These are phyloP conservation scores for Rhododendron griersonianum DNA, from an alignment of 148 eudicot genomes.

Conservation along the genomic window DNA sequence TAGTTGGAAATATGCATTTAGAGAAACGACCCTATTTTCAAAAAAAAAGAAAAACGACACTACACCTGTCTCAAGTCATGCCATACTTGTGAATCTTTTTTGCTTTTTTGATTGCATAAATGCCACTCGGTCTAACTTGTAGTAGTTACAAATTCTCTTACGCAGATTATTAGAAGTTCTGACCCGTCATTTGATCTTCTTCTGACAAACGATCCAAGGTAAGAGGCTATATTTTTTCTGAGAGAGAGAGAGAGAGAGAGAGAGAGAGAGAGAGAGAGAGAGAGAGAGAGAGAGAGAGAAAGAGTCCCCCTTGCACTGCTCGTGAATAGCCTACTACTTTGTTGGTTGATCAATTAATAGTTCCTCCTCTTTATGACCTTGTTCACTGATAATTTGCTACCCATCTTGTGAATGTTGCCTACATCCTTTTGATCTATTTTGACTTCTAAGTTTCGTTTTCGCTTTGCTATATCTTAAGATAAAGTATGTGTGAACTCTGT, in stretches of 20 bases:
- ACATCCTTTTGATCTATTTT: neutral
- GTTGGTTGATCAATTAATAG: conserved; percentile 39
- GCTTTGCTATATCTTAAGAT: neutral
- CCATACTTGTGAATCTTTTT: conserved; percentile 28
- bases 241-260: conserved; percentile 6
- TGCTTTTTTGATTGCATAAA: neutral
- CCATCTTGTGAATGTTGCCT: conserved; percentile 19
- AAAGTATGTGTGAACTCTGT: neutral
- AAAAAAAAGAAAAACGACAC: neutral
- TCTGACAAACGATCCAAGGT: conserved; percentile 19
- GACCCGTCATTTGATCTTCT: conserved; percentile 2
- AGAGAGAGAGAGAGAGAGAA: conserved; percentile 6
- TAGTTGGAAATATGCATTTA: conserved; percentile 5
- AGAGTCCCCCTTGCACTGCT: conserved; percentile 9
- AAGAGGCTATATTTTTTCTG: neutral
- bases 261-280: neutral
- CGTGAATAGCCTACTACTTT: conserved; percentile 39
- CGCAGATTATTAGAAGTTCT: conserved; percentile 26
- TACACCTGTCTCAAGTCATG: conserved; percentile 23
- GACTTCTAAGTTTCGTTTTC: neutral
- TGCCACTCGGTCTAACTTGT: neutral
- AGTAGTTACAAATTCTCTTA: neutral
- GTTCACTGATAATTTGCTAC: conserved; percentile 13
- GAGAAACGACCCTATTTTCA: neutral
- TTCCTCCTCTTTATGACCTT: conserved; percentile 20